phyloP scores from a whole-genome alignment of 306 rosid genomes.

The Prinsepia uniflora region DNA sequence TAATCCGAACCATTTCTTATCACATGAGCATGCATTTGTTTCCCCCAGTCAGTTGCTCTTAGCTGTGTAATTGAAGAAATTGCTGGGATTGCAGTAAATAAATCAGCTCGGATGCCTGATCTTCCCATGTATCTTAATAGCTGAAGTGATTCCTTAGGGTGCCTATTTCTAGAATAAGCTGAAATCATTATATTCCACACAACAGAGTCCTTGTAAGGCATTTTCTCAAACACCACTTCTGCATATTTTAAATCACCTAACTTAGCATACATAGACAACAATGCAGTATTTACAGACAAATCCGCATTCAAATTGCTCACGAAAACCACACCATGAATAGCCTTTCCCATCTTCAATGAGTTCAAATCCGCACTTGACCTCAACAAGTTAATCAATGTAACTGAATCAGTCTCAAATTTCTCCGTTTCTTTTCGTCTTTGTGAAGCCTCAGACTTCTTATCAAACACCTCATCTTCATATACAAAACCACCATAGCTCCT shows the following conservation, averaged over 20 bases:
- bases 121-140: constrained; percentile 50
- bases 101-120: constrained; percentile 55
- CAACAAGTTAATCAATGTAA: constrained; percentile 39
- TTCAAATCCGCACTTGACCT: constrained; percentile 42
- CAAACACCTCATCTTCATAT: constrained; percentile 26
- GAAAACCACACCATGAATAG: constrained; percentile 44
- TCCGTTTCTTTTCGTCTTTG: constrained; percentile 17
- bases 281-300: constrained; percentile 56
- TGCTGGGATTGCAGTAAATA: constrained; percentile 62
- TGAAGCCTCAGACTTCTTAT: constrained; percentile 32
- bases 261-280: constrained; percentile 65
- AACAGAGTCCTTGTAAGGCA: constrained; percentile 62
- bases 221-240: constrained; percentile 46
- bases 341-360: constrained; percentile 39
- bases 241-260: constrained; percentile 46
- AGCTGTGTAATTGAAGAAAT: constrained; percentile 55
- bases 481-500: constrained; percentile 15
- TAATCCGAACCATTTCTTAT: constrained; percentile 59
- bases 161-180: constrained; percentile 38
- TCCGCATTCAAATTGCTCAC: constrained; percentile 44
- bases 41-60: constrained; percentile 44
- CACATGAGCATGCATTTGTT: constrained; percentile 63
- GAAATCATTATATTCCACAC: constrained; percentile 79
- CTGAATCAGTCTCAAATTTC: constrained; percentile 35
- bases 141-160: constrained; percentile 40